A percentile compares a stretch with the other conserved stretches of the same genome.
phyloP scores from a whole-genome alignment of 495 filamentous ascomycete genomes.

The Neurospora sp. region DNA sequence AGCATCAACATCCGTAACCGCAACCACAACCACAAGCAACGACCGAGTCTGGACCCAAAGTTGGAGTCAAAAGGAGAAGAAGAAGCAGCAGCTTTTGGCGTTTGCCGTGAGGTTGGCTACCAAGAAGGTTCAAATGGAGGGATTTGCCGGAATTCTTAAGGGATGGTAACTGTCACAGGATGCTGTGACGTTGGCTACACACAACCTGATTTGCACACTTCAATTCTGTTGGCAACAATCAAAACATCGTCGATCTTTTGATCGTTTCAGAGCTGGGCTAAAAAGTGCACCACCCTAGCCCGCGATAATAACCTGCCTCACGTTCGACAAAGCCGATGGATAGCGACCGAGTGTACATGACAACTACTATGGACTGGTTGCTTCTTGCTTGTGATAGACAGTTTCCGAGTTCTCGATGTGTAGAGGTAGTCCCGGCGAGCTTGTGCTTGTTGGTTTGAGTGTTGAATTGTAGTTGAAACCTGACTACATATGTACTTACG shows the following conservation, averaged over 20 bases:
- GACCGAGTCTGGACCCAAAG: background rate
- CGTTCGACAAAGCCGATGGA: no score
- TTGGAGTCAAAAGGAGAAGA: conserved; percentile 39
- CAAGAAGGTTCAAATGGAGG: conserved; percentile 55
- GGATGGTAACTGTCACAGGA: background rate
- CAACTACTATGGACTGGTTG: no score
- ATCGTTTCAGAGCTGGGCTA: no score
- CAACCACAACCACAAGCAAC: background rate
- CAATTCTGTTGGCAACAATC: no score
- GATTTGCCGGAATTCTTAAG: conserved; percentile 39
- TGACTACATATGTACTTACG: background rate
- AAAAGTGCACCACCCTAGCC: no score
- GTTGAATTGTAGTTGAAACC: background rate
- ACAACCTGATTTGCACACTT: no score
- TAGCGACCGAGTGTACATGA: no score
- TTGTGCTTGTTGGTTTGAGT: background rate
- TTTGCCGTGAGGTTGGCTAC: conserved; percentile 61
- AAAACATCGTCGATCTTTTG: no score
- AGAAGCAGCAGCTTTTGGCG: conserved; percentile 17
- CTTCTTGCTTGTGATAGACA: background rate
- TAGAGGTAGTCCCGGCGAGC: background rate
- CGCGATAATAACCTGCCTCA: no score
- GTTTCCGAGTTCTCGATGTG: background rate
- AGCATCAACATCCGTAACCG: no score
- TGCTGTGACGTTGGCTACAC: no score